Base-by-base conservation (phyloP, 371 early-diverging fungal genomes). In the Actinomucor elegans region DNA sequence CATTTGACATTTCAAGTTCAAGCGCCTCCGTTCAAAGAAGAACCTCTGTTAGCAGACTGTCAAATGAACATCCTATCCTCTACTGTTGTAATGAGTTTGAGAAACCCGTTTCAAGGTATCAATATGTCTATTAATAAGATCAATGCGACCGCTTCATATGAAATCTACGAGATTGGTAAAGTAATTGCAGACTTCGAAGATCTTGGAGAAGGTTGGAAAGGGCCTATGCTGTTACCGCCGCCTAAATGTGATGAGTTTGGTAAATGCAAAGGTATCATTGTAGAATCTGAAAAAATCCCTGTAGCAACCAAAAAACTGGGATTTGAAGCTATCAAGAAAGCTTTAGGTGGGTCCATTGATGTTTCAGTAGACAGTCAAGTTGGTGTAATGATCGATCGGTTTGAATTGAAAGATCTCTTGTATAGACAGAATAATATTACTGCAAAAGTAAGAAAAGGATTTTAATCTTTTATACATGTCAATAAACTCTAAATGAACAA, bases 1-100 rank as follows among this genome's bases (percentile, higher is more conserved):
- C 26, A 57, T 10, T 40, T 78, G 29, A 47, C 32, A 24, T 78
- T 78, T 42, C 40, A 48, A 14, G 64, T 72, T 5, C 54, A 49
- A 3, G 57, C 66, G 11, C 78, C 78, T 38, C 55, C 38, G 3
- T 66, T 78, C 35, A 54, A 61, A 33, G 61, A 64, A 23, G 49
- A 45, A 5, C 61, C 77, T 5, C 20, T 78, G 14, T 37, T 78
- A 34, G 59, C 61, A 18, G 69, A 70, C 15, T 64, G 69, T 42
- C 70, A 66, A 40, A 61, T 78, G 61, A 71, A 75, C 28, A 47
- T 78, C 2, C 24, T 75, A 7, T 78, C 78, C 6, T 78, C 78
- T 3, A 73, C 75, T 2, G 65, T 64, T 2, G 42, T 73, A 4
- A 50, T 75, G 33, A 75, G 73, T 52, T 43, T 78, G 11, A 48